These are phyloP conservation scores for Cordyceps pruinosa DNA, from an alignment of 2,329 filamentous ascomycete species.

Conservation along the genomic window DNA sequence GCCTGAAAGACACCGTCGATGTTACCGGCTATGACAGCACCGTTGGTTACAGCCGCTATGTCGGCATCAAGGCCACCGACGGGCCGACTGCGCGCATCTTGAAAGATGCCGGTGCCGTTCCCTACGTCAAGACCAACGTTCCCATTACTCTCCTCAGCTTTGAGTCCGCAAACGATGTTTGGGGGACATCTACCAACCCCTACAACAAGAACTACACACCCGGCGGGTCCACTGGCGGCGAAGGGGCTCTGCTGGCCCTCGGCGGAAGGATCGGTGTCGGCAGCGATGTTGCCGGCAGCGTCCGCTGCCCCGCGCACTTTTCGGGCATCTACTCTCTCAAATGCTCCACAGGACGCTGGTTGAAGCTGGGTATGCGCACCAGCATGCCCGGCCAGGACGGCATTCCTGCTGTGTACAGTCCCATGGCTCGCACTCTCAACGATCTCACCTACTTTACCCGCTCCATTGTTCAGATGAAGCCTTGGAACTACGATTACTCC, in stretches of 20 bases:
- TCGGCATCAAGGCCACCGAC: constrained; percentile 57
- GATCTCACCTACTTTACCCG: constrained; percentile 82
- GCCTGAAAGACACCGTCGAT: constrained; percentile 72
- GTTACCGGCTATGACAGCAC: constrained; percentile 78
- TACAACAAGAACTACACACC: constrained; percentile 80
- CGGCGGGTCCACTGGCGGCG: constrained; percentile 82
- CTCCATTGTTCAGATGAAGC: constrained; percentile 69
- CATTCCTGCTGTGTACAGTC: constrained; percentile 80
- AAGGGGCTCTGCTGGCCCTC: constrained; percentile 73
- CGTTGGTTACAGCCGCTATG: constrained; percentile 71
- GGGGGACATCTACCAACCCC: constrained; percentile 77
- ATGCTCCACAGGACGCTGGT: constrained; percentile 86
- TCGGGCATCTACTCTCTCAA: constrained; percentile 81
- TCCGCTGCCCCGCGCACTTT: constrained; percentile 85
- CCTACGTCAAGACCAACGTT: constrained; percentile 88
- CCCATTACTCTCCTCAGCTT: constrained; percentile 83
- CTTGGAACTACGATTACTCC: constrained; percentile 82
- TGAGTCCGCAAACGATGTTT: constrained; percentile 70
- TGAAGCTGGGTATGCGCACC: constrained; percentile 74
- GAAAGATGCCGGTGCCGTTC: constrained; percentile 81
- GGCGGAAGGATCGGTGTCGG: constrained; percentile 84
- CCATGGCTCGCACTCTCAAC: constrained; percentile 80
- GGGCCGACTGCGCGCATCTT: constrained; percentile 68
- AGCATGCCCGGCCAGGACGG: constrained; percentile 93
- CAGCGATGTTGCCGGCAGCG: constrained; percentile 84